These are phyloP conservation scores for Arabidopsis hybrid DNA, from an alignment of 441 rosid species.

Conservation along the genomic window DNA sequence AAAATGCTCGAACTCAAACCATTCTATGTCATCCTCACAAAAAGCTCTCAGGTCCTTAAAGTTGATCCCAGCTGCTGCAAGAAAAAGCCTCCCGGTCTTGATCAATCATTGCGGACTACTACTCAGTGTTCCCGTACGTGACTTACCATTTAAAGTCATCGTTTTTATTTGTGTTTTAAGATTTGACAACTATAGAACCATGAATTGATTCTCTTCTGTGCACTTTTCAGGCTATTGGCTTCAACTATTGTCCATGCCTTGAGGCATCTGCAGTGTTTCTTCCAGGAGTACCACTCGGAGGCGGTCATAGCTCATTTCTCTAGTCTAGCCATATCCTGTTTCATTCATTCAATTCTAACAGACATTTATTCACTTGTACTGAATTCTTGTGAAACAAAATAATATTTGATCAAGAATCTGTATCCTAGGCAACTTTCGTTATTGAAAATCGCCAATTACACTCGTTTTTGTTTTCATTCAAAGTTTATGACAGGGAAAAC, in stretches of 20 bases:
- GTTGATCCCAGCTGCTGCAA: conserved; percentile 72
- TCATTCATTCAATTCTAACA: conserved; percentile 13
- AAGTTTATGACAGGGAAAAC: conserved; percentile 11
- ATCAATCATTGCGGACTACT: conserved; percentile 58
- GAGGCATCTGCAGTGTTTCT: conserved; percentile 62
- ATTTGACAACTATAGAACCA: not conserved
- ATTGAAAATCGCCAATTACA: conserved; percentile 32
- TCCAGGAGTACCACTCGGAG: conserved; percentile 92
- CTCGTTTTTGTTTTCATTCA: conserved; percentile 26
- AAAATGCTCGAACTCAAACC: conserved; percentile 29
- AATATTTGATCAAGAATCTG: conserved; percentile 42
- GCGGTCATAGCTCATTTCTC: conserved; percentile 76
- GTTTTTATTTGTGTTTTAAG: not conserved
- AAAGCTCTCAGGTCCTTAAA: conserved; percentile 62
- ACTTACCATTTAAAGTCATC: not conserved
- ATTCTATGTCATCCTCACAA: conserved; percentile 57
- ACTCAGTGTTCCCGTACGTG: conserved; percentile 80
- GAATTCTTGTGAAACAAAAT: conserved; percentile 22
- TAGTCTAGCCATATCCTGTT: conserved; percentile 45
- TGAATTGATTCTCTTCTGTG: not conserved
- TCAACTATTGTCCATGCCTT: conserved; percentile 70
- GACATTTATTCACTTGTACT: conserved; percentile 20
- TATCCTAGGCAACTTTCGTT: conserved; percentile 27
- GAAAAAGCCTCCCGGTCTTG: conserved; percentile 86
- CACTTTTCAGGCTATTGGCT: conserved; percentile 69